Percentiles rank a stretch among this genome's conserved stretches.
These are phyloP conservation scores for Gonium pectorale DNA, from an alignment of 139 green algal genomes.

Conservation along the genomic window DNA sequence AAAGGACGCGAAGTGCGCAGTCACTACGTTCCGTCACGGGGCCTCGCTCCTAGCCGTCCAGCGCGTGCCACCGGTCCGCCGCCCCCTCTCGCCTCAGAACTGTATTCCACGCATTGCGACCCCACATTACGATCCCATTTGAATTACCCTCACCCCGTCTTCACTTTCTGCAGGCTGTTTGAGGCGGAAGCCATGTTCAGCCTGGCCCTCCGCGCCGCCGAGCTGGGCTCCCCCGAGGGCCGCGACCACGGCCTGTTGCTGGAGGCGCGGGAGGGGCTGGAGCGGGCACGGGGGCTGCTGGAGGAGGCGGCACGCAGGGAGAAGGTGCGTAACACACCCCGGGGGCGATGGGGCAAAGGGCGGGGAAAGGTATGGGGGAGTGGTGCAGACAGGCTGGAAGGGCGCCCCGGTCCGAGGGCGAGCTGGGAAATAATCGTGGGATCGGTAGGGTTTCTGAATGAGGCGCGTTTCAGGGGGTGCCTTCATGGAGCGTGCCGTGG, in stretches of 20 bases:
- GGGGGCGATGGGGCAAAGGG: neutral
- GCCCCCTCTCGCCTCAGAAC: neutral
- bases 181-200: slow-evolving; percentile 27
- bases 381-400: neutral
- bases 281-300: slow-evolving; percentile 14
- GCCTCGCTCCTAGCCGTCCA: neutral
- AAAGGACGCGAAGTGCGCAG: too few relatives aligned
- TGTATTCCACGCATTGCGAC: neutral
- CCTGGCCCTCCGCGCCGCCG: neutral
- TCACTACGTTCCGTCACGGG: too few relatives aligned
- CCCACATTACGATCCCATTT: neutral
- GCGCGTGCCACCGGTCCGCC: too few relatives aligned
- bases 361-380: neutral
- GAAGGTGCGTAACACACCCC: slow-evolving; percentile 6
- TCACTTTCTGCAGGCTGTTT: neutral
- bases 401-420: too few relatives aligned
- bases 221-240: neutral
- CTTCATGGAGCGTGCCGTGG: neutral
- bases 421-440: too few relatives aligned
- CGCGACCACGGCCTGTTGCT: slow-evolving; percentile 28
- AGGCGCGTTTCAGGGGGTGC: too few relatives aligned
- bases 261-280: slow-evolving; percentile 14
- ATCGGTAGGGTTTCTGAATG: neutral
- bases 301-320: neutral
- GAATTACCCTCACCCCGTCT: neutral